These are phyloP conservation scores for Leishmania turanica DNA, from an alignment of 208 protist species.

Conservation along the genomic window DNA sequence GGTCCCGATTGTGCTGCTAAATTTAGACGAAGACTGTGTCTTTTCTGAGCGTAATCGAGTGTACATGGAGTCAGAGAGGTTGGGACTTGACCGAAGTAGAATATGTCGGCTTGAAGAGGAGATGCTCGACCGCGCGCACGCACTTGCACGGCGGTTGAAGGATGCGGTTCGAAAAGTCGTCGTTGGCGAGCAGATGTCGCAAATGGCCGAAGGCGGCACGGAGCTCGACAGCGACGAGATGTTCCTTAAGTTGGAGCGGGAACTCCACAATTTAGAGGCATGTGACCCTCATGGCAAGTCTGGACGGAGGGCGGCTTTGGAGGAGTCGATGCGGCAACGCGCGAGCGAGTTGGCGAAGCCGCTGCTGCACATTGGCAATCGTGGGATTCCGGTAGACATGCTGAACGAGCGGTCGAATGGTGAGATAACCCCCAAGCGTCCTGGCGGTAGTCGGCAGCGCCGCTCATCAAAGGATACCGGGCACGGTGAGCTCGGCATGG, in stretches of 20 bases:
- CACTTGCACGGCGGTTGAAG: conserved; percentile 31
- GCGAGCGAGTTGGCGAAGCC: conserved; percentile 23
- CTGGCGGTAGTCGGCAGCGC: conserved; percentile 18
- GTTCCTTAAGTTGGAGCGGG: conserved; percentile 49
- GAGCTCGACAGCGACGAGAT: conserved; percentile 57
- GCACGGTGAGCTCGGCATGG: conserved; percentile 39
- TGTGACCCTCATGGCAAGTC: conserved; percentile 39
- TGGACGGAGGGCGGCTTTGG: conserved; percentile 20
- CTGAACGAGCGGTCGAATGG: conserved; percentile 32
- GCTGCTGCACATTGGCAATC: conserved; percentile 29
- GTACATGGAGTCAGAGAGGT: neutral
- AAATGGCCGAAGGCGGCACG: conserved; percentile 49
- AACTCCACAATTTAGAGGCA: conserved; percentile 45
- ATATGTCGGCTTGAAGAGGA: conserved; percentile 30
- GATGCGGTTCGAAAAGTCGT: neutral
- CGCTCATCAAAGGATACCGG: conserved; percentile 10
- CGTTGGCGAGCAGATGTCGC: conserved; percentile 36
- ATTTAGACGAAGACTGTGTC: neutral
- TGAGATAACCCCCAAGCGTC: conserved; percentile 29
- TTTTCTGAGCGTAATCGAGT: neutral
- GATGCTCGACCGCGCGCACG: conserved; percentile 38
- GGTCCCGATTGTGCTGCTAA: neutral
- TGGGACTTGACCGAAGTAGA: rapidly evolving
- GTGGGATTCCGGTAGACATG: conserved; percentile 35
- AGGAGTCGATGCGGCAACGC: conserved; percentile 34